Evolutionary conservation across 805 yeast genomes (phyloP).

Genomic region (Wickerhamomyces silvicola): DNA sequence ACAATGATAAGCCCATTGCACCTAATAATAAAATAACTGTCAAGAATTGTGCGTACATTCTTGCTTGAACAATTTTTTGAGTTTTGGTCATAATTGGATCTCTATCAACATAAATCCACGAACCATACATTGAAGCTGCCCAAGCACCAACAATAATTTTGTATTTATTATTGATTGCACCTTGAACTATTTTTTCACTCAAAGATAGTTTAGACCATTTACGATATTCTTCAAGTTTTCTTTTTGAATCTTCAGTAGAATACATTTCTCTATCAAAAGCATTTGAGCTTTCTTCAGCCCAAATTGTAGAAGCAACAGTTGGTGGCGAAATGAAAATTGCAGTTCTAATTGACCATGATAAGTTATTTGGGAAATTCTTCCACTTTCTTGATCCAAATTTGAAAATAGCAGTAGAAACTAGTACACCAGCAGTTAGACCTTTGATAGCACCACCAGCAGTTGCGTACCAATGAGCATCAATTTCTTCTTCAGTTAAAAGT

Average conservation of each 20-base stretch:
- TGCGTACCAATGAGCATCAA: conserved; percentile 55
- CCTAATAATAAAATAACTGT: conserved; percentile 68
- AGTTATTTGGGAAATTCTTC: conserved; percentile 35
- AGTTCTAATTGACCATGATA: conserved; percentile 55
- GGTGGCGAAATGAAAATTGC: conserved; percentile 68
- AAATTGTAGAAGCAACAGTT: conserved; percentile 50
- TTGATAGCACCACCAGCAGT: conserved; percentile 54
- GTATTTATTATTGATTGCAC: conserved; percentile 52
- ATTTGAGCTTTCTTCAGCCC: conserved; percentile 67
- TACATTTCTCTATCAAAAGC: conserved; percentile 58
- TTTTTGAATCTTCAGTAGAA: conserved; percentile 37
- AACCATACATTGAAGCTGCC: conserved; percentile 77
- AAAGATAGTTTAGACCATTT: conserved; percentile 46
- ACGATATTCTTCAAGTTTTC: conserved; percentile 37
- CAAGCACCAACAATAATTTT: conserved; percentile 64
- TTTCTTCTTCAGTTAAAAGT: conserved; percentile 58
- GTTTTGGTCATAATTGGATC: conserved; percentile 70
- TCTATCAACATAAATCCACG: conserved; percentile 66
- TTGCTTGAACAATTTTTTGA: conserved; percentile 80
- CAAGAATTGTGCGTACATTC: conserved; percentile 85
- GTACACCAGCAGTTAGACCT: conserved; percentile 53
- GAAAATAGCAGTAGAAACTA: conserved; percentile 48
- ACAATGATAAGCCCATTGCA: conserved; percentile 59
- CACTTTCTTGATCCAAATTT: conserved; percentile 41
- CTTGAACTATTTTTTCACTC: conserved; percentile 43